phyloP scores from a whole-genome alignment of 257 asterid genomes.

The Nemophila menziesii region DNA sequence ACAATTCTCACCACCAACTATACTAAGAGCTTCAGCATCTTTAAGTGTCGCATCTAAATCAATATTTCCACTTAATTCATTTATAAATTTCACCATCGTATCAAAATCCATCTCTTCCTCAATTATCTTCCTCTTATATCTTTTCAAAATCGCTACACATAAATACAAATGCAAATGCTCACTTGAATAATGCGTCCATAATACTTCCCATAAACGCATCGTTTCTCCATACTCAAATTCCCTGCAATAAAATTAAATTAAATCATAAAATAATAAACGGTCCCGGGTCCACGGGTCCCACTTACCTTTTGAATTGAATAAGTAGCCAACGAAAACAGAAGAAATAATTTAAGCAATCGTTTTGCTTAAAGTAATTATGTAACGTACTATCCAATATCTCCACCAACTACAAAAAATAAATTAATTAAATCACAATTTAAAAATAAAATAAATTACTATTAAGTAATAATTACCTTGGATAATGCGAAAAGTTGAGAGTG shows the following conservation, averaged over 20 bases:
- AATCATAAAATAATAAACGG: too few species aligned
- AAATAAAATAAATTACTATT: too few species aligned
- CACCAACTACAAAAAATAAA: conserved; percentile 58
- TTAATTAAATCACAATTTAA: neutral
- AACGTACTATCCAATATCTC: conserved; percentile 76
- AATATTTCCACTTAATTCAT: conserved; percentile 76
- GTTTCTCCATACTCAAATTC: conserved; percentile 75
- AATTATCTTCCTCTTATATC: conserved; percentile 57
- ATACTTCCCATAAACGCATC: conserved; percentile 81
- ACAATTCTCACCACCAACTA: conserved; percentile 91
- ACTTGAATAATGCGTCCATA: conserved; percentile 80
- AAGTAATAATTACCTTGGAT: conserved; percentile 64
- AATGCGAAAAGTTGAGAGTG: conserved; percentile 93
- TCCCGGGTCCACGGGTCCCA: too few species aligned
- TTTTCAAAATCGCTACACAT: conserved; percentile 80
- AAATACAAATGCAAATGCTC: conserved; percentile 88
- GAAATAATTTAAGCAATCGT: conserved; percentile 89
- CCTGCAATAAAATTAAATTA: too few species aligned
- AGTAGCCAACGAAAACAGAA: conserved; percentile 97
- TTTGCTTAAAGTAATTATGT: conserved; percentile 74
- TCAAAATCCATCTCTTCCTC: conserved; percentile 92
- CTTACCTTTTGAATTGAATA: conserved; percentile 93
- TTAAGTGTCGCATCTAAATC: conserved; percentile 65
- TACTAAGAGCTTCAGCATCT: conserved; percentile 86
- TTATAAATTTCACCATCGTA: conserved; percentile 81